Evolutionary conservation across 768 basidiomycete species (phyloP).

Genomic region (Terana coerulea): DNA sequence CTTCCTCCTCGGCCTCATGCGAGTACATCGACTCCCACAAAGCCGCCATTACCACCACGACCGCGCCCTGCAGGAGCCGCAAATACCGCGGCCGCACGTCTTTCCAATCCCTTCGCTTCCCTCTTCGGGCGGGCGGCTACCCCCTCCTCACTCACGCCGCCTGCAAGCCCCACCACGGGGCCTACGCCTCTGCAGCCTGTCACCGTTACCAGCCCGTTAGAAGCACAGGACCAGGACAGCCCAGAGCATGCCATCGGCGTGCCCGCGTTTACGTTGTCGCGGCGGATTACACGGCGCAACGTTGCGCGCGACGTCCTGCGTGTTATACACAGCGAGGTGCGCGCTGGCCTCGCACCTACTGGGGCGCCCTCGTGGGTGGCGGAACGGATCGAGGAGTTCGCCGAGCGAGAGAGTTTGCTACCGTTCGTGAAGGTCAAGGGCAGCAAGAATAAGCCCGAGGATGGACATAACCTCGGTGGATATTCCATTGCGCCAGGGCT

Average conservation of each 20-base stretch:
- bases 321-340: conserved; percentile 53
- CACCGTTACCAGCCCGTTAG: conserved; percentile 26
- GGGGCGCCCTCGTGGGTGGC: conserved; percentile 53
- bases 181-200: conserved; percentile 27
- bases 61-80: conserved; percentile 16
- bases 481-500: conserved; percentile 8
- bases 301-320: conserved; percentile 51
- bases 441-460: conserved; percentile 8
- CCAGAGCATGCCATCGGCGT: conserved; percentile 45
- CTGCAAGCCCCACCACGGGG: conserved; percentile 24
- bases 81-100: conserved; percentile 30
- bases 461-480: conserved; percentile 7
- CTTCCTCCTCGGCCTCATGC: conserved; percentile 34
- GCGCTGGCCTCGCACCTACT: conserved; percentile 38
- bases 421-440: conserved; percentile 34
- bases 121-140: conserved; percentile 55
- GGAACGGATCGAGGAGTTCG: conserved; percentile 56
- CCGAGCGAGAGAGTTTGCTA: conserved; percentile 50
- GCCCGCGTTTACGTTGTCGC: conserved; percentile 56
- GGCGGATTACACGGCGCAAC: conserved; percentile 48
- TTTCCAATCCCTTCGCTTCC: conserved; percentile 74
- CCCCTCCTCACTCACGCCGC: conserved; percentile 28
- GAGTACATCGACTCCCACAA: conserved; percentile 23
- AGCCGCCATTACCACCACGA: conserved; percentile 46
- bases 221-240: conserved; percentile 10